Conservation (phyloP, 1,139 yeast genomes). For the Yamadazyma diospyri region DNA sequence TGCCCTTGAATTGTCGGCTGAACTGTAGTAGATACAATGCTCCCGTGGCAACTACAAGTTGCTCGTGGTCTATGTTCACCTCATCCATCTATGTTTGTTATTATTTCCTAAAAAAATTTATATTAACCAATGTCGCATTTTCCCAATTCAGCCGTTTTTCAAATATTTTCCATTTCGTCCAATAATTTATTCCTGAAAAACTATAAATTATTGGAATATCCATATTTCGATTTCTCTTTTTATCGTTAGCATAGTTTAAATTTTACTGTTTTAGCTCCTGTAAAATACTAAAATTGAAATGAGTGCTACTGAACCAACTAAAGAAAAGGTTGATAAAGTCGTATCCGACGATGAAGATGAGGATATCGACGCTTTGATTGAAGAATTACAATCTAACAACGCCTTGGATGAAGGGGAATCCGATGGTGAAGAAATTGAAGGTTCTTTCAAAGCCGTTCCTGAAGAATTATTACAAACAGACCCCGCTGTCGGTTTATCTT, state of each 20-base stretch:
- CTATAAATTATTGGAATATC: constrained; percentile 5
- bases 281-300: constrained; percentile 16
- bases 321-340: constrained; percentile 44
- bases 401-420: constrained; percentile 32
- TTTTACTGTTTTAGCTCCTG: background rate
- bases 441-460: constrained; percentile 68
- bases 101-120: no score
- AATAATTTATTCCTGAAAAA: constrained; percentile 1
- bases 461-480: constrained; percentile 88
- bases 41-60: no score
- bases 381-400: constrained; percentile 82
- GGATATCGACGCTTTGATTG: constrained; percentile 85
- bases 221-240: constrained; percentile 7
- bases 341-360: constrained; percentile 70
- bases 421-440: constrained; percentile 49
- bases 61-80: no score
- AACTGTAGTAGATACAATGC: no score
- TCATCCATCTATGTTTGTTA: no score
- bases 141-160: constrained; percentile 18
- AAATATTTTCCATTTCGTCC: constrained; percentile 9
- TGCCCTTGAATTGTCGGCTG: no score
- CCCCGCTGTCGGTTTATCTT: constrained; percentile 73
- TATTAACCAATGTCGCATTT: constrained; percentile 8
- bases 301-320: constrained; percentile 52
- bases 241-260: constrained; percentile 4